phyloP scores from a whole-genome alignment of 2,329 filamentous ascomycete species.

The Zasmidium angulare region DNA sequence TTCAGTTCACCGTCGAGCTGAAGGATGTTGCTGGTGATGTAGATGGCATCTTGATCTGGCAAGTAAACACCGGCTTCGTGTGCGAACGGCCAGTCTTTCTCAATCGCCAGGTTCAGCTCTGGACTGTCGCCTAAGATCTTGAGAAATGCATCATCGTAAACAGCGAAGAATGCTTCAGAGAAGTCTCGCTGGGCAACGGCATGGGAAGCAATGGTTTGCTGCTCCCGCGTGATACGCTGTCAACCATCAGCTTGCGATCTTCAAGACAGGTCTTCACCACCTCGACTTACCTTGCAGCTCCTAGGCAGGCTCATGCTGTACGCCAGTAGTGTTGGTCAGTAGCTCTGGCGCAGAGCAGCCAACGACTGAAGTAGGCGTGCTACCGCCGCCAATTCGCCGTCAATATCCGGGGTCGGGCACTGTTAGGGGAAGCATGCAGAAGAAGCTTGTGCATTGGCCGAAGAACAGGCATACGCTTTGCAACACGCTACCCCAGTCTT shows the following conservation, averaged over 20 bases:
- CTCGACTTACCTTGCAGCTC: conserved; percentile 19
- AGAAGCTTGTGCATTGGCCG: not conserved
- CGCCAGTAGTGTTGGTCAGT: not conserved
- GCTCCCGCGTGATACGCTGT: conserved; percentile 17
- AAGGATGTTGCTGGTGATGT: conserved; percentile 43
- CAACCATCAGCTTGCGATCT: not conserved
- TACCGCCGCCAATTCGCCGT: not conserved
- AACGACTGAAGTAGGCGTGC: not conserved
- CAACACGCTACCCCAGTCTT: not conserved
- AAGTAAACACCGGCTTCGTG: conserved; percentile 43
- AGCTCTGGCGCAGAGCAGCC: not conserved
- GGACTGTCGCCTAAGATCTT: conserved; percentile 26
- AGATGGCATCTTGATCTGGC: conserved; percentile 38
- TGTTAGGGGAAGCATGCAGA: conserved; percentile 2
- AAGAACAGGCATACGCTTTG: not conserved
- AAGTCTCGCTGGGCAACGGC: conserved; percentile 15
- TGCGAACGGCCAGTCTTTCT: conserved; percentile 30
- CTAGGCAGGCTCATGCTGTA: conserved; percentile 13
- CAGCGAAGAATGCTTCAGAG: conserved; percentile 24
- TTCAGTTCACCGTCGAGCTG: conserved; percentile 11
- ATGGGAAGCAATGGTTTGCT: conserved; percentile 9
- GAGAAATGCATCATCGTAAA: conserved; percentile 30
- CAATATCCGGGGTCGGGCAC: conserved; percentile 4
- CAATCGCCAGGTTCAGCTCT: conserved; percentile 21
- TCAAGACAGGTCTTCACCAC: not conserved